Conservation (phyloP, 179 eudicot genomes). For the Corrigiola litoralis region DNA sequence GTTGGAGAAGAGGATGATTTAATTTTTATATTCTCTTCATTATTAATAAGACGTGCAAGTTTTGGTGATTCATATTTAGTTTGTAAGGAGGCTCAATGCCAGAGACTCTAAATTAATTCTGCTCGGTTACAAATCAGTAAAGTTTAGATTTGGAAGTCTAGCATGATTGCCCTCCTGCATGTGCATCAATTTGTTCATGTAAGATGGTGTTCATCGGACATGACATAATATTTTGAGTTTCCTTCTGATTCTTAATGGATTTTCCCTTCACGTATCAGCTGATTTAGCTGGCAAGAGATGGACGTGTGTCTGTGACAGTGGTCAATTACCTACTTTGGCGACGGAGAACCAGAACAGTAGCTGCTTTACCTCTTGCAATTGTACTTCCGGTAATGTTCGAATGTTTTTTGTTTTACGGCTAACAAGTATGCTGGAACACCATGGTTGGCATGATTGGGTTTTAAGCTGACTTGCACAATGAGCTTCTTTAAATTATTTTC, state of each 20-base stretch:
- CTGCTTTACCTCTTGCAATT: conserved; percentile 78
- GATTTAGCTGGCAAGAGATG: conserved; percentile 43
- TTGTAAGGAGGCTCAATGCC: background rate
- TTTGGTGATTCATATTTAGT: no score
- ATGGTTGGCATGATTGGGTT: background rate
- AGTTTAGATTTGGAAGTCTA: background rate
- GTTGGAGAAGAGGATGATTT: no score
- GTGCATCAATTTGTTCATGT: background rate
- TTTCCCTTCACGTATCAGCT: conserved; percentile 11
- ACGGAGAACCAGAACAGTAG: conserved; percentile 29
- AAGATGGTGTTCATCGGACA: background rate
- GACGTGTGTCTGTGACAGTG: conserved; percentile 56
- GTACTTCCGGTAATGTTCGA: conserved; percentile 61
- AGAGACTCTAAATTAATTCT: background rate
- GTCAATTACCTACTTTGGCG: conserved; percentile 48
- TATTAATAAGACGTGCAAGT: no score
- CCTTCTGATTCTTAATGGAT: background rate
- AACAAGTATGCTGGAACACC: background rate
- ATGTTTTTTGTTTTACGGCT: background rate
- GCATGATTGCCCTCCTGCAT: background rate
- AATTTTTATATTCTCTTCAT: background rate
- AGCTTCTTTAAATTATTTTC: no score
- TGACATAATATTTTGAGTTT: background rate
- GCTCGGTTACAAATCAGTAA: background rate
- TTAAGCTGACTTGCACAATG: no score